Evolutionary conservation across 2,329 filamentous ascomycete genomes (phyloP).

Genomic region (Botryotinia narcissicola): DNA sequence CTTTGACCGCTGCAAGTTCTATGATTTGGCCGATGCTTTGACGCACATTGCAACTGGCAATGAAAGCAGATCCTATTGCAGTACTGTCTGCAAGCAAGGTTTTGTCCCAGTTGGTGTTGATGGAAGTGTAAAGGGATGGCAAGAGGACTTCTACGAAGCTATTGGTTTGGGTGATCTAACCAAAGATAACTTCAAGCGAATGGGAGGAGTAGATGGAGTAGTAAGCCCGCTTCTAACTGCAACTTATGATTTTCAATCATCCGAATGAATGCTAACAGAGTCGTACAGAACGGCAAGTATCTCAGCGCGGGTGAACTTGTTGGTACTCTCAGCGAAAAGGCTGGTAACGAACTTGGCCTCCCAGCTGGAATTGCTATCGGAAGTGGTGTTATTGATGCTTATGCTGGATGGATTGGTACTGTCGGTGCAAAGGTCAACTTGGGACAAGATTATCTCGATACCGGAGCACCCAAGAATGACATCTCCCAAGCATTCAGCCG

Average conservation of each 20-base stretch:
- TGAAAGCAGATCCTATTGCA: slow-evolving; percentile 91
- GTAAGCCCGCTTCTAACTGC: slow-evolving; percentile 60
- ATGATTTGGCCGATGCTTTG: slow-evolving; percentile 87
- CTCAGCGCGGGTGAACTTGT: slow-evolving; percentile 89
- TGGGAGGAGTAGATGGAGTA: slow-evolving; percentile 93
- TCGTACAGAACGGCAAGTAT: slow-evolving; percentile 78
- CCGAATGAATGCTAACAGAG: slow-evolving; percentile 21
- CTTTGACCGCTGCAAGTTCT: slow-evolving; percentile 94
- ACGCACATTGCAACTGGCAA: slow-evolving; percentile 92
- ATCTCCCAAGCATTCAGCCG: slow-evolving; percentile 90
- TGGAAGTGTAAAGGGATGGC: slow-evolving; percentile 96
- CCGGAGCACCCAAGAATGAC: slow-evolving; percentile 71
- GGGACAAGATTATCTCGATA: slow-evolving; percentile 63
- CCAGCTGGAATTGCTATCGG: slow-evolving; percentile 86
- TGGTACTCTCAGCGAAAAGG: slow-evolving; percentile 78
- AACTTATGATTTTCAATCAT: slow-evolving; percentile 27
- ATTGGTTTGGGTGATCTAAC: slow-evolving; percentile 85
- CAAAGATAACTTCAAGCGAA: slow-evolving; percentile 84
- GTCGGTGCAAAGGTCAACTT: slow-evolving; percentile 94
- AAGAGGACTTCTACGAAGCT: slow-evolving; percentile 83
- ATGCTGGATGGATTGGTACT: slow-evolving; percentile 97
- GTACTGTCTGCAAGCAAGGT: slow-evolving; percentile 95
- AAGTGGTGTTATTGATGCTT: slow-evolving; percentile 96
- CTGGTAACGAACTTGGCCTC: slow-evolving; percentile 79
- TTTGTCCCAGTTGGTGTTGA: slow-evolving; percentile 97